Percentiles rank a stretch among this genome's conserved stretches.
Conservation (phyloP, 768 basidiomycete genomes). For the Sarcodon sp. region DNA sequence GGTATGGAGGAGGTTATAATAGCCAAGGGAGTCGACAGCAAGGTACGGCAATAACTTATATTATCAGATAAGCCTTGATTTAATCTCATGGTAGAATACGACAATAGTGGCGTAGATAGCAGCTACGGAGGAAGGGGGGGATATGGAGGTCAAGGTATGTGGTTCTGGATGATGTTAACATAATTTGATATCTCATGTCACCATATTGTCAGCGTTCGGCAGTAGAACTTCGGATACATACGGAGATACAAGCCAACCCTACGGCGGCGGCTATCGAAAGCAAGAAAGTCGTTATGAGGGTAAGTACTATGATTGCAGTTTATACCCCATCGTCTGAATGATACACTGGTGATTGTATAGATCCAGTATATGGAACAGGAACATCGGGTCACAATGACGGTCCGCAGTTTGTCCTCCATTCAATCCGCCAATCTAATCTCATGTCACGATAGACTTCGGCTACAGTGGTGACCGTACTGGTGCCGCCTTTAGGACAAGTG, state of each 20-base stretch:
- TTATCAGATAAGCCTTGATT: background rate
- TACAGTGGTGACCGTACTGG: constrained; percentile 19
- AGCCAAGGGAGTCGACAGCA: background rate
- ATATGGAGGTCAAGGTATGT: background rate
- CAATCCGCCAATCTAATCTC: background rate
- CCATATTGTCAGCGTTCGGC: background rate
- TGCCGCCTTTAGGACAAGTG: background rate
- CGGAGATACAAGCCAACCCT: background rate
- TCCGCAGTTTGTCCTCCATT: background rate
- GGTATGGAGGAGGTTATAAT: constrained; percentile 2
- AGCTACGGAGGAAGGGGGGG: background rate
- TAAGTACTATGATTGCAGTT: background rate
- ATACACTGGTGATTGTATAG: background rate
- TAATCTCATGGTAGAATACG: constrained; percentile 1
- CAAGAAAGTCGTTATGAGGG: background rate
- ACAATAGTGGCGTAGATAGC: background rate
- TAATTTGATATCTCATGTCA: background rate
- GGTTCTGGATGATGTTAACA: background rate
- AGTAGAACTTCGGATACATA: too few relatives aligned
- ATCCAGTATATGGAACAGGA: constrained; percentile 2
- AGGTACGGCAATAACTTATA: background rate
- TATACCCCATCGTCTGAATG: background rate
- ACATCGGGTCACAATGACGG: constrained; percentile 1
- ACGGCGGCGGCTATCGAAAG: background rate
- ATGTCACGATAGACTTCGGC: constrained; percentile 24